Evolutionary conservation across 805 yeast genomes (phyloP), one percentile per base, ranked within the genome.

Genomic region (Metschnikowia gruessii): DNA sequence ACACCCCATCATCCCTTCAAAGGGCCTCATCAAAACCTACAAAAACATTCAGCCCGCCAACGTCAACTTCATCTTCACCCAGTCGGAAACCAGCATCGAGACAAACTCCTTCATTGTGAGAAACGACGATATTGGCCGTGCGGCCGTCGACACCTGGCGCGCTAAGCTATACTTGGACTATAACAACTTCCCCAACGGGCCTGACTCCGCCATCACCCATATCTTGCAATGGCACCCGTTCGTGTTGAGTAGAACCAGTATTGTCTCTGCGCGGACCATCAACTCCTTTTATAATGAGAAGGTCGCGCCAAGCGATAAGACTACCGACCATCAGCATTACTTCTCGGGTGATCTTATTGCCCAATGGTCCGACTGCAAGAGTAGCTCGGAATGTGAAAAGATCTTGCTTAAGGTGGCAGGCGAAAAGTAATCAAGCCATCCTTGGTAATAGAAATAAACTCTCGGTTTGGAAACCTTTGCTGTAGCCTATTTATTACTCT

Each of bases 181-280:
- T 66, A 65, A 66, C n/a, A 76, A 76, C 47, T 87, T 87, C 66
- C 77, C 77, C 12, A 63, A 64, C 41, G 77, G 77, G 44, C 85
- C 82, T 4, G 81, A 79, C 48, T 74, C 77, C n/a, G 91, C 94
- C 0, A 61, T 92, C 36, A 78, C 87, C n/a, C 98, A 94, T 62
- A 72, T 90, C 37, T 72, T 90, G 55, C 97, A 89, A 65, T 94
- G 98, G 99, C 99, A 92, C 62, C 96, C 97, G 11, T 80, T 78
- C 24, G 68, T 86, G 22, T 72, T 94, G 54, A 76, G 85, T 45
- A 85, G 81, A 58, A 74, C 94, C 3, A 85, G 89, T 0, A 64
- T 92, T 13, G 79, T 94, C 1, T 87, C 89, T 7, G 55, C 74
- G 3, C 66, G 70, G 48, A 61, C 71, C 11, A 68, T 72, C 15